Base-by-base conservation (phyloP, 768 basidiomycete species). In the Naganishia vaughanmartiniae region DNA sequence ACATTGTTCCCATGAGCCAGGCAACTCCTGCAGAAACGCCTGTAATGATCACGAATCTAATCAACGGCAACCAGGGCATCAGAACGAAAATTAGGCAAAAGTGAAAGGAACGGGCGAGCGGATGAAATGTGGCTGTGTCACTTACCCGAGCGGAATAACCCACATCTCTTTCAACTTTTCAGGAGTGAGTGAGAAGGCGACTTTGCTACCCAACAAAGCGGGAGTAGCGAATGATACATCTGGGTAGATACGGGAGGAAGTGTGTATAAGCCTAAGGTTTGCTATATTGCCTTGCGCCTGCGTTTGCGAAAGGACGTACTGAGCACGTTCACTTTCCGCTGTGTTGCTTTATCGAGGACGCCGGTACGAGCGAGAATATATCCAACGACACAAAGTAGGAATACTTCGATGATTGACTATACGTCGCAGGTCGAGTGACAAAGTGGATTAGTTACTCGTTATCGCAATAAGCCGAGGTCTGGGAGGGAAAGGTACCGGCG, bases 331-430 rank as follows among this genome's bases (percentile, higher is more conserved):
- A 79, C 67, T 65, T 81, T 81, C 26, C 81, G 74, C 82, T 94
- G 93, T 0, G 90, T 92, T 71, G 86, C 86, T 78, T 92, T 93
- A 78, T 97, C 93, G 21, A 95, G 86, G 55, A 97, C 88, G 30
- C 90, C 91, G 33, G 85, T 85, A 67, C 84, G 81, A 0, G 94
- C 91, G 46, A 97, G 88, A 30, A 88, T 83, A 70, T 79, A 82
- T 1, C 93, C 93, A 0, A 90, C 89, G 4, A 91, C 77, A 83
- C 92, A 94, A 70, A 93, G 83, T 53, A 95, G 74, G 78, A 93
- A 90, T 54, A 96, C 93, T 81, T 95, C 88, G 34, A 91, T 83
- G 72, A 95, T 93, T 11, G 92, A 92, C 92, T 85, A 84, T n/a
- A 80, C 60, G 74, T 80, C 57, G 87, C 76, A 78, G 72, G 30